Evolutionary conservation across 495 filamentous ascomycete genomes (phyloP).

Genomic region (Hyaloscypha hepaticicola): DNA sequence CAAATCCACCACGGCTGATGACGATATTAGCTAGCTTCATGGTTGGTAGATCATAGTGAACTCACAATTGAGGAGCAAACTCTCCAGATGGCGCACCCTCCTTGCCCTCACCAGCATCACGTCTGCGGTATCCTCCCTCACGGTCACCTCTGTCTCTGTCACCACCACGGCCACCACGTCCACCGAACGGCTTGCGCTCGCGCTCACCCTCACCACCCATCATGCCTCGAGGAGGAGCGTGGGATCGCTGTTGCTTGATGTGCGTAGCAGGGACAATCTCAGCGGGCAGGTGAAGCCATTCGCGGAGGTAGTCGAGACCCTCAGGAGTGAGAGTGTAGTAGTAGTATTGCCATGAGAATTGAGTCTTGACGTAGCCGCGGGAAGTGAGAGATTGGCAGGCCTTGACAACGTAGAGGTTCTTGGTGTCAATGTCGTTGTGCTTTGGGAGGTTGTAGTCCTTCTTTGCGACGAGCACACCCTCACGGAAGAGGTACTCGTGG

Average conservation of each 20-base stretch:
- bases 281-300: slow-evolving; percentile 99
- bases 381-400: slow-evolving; percentile 96
- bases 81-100: slow-evolving; percentile 94
- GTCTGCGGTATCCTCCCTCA: slow-evolving; percentile 83
- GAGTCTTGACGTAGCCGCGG: slow-evolving; percentile 97
- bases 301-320: slow-evolving; percentile 99
- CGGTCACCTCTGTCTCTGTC: slow-evolving; percentile 74
- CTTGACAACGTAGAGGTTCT: slow-evolving; percentile 99
- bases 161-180: slow-evolving; percentile 59
- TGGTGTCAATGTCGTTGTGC: slow-evolving; percentile 94
- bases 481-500: slow-evolving; percentile 99
- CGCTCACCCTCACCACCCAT: slow-evolving; percentile 75
- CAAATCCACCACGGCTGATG: slow-evolving; percentile 81
- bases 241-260: slow-evolving; percentile 99
- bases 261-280: slow-evolving; percentile 99
- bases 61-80: slow-evolving; percentile 90
- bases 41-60: slow-evolving; percentile 17
- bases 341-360: slow-evolving; percentile 99
- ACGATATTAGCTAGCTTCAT: slow-evolving; percentile 16
- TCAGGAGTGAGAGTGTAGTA: slow-evolving; percentile 99
- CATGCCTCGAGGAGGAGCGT: slow-evolving; percentile 98
- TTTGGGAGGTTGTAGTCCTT: slow-evolving; percentile 96
- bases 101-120: slow-evolving; percentile 86
- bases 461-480: slow-evolving; percentile 98
- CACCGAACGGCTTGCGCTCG: slow-evolving; percentile 67